phyloP scores from a whole-genome alignment of 2,329 filamentous ascomycete genomes.

The Podosphaera leucotricha region DNA sequence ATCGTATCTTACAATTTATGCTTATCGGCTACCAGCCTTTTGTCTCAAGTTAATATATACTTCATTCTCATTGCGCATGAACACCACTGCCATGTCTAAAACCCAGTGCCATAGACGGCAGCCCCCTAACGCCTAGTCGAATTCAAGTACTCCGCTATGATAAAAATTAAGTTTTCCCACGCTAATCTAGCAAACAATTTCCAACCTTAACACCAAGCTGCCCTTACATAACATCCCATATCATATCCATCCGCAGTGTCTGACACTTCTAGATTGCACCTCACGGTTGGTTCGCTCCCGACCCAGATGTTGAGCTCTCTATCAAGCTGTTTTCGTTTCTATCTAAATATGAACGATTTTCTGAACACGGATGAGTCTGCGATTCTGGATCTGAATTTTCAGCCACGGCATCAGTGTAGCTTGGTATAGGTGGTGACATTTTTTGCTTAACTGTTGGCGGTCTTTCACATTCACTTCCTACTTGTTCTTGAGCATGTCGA shows the following conservation, averaged over 20 bases:
- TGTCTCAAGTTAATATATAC: background rate
- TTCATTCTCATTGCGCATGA: background rate
- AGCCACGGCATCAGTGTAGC: slow-evolving; percentile 15
- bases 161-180: background rate
- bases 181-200: slow-evolving; percentile 2
- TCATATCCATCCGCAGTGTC: background rate
- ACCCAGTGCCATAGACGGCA: background rate
- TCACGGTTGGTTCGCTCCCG: background rate
- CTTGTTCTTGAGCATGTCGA: slow-evolving; percentile 34
- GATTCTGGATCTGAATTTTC: slow-evolving; percentile 7
- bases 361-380: slow-evolving; percentile 5
- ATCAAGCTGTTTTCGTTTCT: background rate
- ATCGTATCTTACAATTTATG: background rate
- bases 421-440: slow-evolving; percentile 16
- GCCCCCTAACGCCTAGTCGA: slow-evolving; percentile 3
- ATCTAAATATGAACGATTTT: slow-evolving; percentile 4
- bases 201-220: background rate
- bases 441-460: slow-evolving; percentile 23
- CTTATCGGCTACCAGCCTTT: background rate
- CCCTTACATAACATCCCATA: background rate
- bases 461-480: slow-evolving; percentile 29
- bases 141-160: background rate
- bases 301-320: slow-evolving; percentile 3
- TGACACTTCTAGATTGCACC: background rate
- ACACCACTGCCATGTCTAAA: background rate